These are phyloP conservation scores for Stemphylium vesicarium DNA, from an alignment of 2,329 filamentous ascomycete genomes.

Conservation along the genomic window DNA sequence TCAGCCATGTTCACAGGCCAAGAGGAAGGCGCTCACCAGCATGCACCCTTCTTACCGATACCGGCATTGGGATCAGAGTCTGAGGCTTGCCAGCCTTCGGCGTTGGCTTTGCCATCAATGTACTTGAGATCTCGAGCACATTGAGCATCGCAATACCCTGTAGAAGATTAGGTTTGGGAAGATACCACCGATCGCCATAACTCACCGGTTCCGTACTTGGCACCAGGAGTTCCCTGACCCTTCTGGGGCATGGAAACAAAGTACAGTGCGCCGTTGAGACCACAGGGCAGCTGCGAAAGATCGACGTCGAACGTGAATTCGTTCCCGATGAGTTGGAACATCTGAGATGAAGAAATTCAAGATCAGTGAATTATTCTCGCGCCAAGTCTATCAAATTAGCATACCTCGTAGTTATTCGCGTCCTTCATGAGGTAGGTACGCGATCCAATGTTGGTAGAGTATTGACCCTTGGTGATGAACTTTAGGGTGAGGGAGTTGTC, in stretches of 20 bases:
- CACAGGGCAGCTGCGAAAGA: no score
- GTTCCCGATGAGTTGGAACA: conserved; percentile 45
- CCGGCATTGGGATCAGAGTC: conserved; percentile 61
- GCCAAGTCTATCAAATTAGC: no score
- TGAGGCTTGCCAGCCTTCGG: conserved; percentile 61
- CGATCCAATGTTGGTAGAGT: conserved; percentile 47
- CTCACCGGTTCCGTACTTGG: no score
- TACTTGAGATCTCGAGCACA: no score
- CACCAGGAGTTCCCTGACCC: no score
- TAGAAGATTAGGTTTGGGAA: no score
- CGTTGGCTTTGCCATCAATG: conserved; percentile 47
- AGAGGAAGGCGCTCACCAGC: conserved; percentile 48
- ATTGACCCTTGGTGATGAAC: conserved; percentile 61
- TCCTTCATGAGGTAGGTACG: conserved; percentile 47
- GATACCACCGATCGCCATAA: no score
- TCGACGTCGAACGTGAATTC: conserved; percentile 34
- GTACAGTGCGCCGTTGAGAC: no score
- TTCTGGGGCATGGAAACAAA: no score
- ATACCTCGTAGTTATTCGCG: conserved; percentile 31
- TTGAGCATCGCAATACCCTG: no score
- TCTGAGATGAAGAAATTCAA: conserved; percentile 8
- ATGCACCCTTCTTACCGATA: conserved; percentile 61
- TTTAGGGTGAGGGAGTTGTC: conserved; percentile 60
- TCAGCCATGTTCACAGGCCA: no score
- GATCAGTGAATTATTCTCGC: not conserved